phyloP scores from a whole-genome alignment of 192 early-diverging fungal genomes.

The Phycomyces blakesleeanus region DNA sequence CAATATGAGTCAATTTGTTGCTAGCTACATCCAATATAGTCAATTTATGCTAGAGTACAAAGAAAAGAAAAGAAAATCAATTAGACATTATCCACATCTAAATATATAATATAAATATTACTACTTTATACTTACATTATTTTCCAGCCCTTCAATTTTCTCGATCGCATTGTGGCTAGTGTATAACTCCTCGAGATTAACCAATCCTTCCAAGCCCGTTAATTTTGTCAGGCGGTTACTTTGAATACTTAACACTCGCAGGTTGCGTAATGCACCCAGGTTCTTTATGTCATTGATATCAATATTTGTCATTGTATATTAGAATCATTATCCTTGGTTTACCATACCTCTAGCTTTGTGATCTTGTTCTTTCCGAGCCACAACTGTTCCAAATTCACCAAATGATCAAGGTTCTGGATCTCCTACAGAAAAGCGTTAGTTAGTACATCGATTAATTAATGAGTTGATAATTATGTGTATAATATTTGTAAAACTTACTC shows the following conservation, averaged over 20 bases:
- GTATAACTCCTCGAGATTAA: slow-evolving; percentile 85
- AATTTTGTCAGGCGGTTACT: slow-evolving; percentile 82
- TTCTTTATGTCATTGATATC: slow-evolving; percentile 36
- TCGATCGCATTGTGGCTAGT: slow-evolving; percentile 87
- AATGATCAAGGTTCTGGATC: slow-evolving; percentile 78
- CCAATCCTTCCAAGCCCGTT: slow-evolving; percentile 68
- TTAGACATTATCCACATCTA: neutral
- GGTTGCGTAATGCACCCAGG: slow-evolving; percentile 56
- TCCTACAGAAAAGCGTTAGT: slow-evolving; percentile 36
- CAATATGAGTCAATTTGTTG: slow-evolving; percentile 72
- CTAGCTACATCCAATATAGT: slow-evolving; percentile 82
- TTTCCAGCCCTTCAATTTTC: slow-evolving; percentile 73
- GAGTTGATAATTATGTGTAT: slow-evolving; percentile 2
- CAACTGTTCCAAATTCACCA: slow-evolving; percentile 82
- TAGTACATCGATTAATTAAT: neutral
- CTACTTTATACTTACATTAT: slow-evolving; percentile 49
- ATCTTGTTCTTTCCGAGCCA: slow-evolving; percentile 99
- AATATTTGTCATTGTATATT: no score
- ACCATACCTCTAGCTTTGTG: slow-evolving; percentile 61
- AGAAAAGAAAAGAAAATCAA: neutral
- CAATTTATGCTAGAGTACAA: slow-evolving; percentile 47
- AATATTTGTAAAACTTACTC: slow-evolving; percentile 42
- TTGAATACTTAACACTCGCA: slow-evolving; percentile 74
- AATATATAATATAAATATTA: neutral
- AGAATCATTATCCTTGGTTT: no score